A percentile compares a stretch with the other conserved stretches of the same genome.
Evolutionary conservation across 2,329 filamentous ascomycete species (phyloP).

Genomic region (Beauveria rudraprayagi): DNA sequence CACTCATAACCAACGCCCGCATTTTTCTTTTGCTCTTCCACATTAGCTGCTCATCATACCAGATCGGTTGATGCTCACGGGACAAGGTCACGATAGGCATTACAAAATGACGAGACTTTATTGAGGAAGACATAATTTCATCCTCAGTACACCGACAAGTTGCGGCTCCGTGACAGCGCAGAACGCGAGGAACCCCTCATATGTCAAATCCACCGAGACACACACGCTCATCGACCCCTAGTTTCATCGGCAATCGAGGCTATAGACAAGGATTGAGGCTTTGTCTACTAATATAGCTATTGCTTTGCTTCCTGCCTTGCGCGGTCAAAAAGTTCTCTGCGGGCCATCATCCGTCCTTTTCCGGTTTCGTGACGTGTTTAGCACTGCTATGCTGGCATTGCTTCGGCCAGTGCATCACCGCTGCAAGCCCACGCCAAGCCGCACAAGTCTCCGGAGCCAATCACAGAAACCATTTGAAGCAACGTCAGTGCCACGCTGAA

Average conservation of each 20-base stretch:
- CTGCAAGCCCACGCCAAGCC: neutral
- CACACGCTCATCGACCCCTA: neutral
- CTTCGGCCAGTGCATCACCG: neutral
- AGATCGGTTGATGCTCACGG: neutral
- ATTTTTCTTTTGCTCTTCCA: slow-evolving; percentile 1
- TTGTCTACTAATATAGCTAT: neutral
- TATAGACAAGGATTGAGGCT: slow-evolving; percentile 1
- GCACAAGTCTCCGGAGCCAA: neutral
- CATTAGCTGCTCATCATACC: neutral
- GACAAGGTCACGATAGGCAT: neutral
- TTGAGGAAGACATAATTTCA: neutral
- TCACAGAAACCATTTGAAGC: neutral
- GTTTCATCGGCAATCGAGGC: neutral
- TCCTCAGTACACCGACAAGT: neutral
- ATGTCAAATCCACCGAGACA: neutral
- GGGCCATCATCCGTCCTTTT: neutral
- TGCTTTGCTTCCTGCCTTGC: neutral
- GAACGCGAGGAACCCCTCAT: neutral
- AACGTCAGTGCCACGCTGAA: neutral
- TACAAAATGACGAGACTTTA: neutral
- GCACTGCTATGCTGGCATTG: neutral
- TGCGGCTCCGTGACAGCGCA: neutral
- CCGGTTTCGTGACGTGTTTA: neutral
- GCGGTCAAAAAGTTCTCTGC: too few species aligned
- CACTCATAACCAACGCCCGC: neutral